Evolutionary conservation across 192 early-diverging fungal genomes (phyloP), one percentile per base, ranked within the genome.

Genomic region (Linnemannia hyalina): DNA sequence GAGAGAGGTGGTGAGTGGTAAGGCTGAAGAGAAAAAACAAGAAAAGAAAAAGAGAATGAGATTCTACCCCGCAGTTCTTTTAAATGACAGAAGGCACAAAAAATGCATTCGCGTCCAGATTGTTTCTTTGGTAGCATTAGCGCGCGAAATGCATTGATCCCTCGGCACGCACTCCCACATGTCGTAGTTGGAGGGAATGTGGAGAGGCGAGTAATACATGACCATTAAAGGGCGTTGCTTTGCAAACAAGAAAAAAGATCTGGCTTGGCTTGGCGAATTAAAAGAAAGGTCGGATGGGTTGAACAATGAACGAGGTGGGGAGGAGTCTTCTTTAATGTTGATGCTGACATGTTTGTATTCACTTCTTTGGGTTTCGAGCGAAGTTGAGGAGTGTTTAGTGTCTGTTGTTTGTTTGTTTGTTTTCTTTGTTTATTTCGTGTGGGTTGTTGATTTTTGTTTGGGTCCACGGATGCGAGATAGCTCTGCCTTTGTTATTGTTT

Each of bases 281-380:
- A 29, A 35, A 32, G 11, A 65, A 3, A 26, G 10, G 23, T 29
- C 7, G n/a, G 57, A 60, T n/a, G 57, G 60, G 13, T 65, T 32
- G 60, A 32, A 65, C 1, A 65, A 65, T 65, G 60, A 32, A 65
- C 23, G 11, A 15, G 29, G 29, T 3, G 9, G 10, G n/a, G 57
- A 60, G 57, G n/a, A 26, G 29, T 20, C n/a, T 7, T 13, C 20
- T 13, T 57, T 70, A 9, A 46, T 63, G 70, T 72, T 70, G 15
- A 36, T 83, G 81, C 81, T 83, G 76, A 83, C 81, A 68, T 68
- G 22, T 78, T 78, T 78, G 81, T 83, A 83, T 83, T 68, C 76
- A 55, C 55, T 36, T 57, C 60, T 32, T 65, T 26, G 29, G 29
- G 7, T 35, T 29, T 65, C 11, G 29, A 32, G 29, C 10, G 2